Conservation (phyloP, 2,329 filamentous ascomycete species). For the Aureobasidium sp. region DNA sequence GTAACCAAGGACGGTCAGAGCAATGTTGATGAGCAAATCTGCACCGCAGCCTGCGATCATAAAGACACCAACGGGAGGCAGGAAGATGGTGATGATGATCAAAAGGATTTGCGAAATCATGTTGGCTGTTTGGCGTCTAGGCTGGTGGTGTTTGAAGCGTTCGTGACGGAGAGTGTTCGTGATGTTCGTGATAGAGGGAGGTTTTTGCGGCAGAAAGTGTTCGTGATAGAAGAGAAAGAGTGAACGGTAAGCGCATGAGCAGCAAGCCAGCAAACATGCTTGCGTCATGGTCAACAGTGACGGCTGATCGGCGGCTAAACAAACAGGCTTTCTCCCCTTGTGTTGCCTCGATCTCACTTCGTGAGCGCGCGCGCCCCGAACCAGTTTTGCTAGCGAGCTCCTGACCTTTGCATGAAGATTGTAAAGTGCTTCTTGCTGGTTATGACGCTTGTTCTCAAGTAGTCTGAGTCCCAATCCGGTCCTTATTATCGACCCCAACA, state of each 20-base stretch:
- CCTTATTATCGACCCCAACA: too few species aligned
- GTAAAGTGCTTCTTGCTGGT: too few species aligned
- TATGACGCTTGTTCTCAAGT: too few species aligned
- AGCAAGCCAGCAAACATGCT: background rate
- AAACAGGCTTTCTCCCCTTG: too few species aligned
- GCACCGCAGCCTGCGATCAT: constrained; percentile 43
- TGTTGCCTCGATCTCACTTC: too few species aligned
- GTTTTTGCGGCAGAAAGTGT: background rate
- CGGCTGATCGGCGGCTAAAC: background rate
- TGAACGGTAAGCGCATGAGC: background rate
- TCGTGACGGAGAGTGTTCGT: background rate
- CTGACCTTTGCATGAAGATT: background rate
- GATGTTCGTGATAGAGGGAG: background rate
- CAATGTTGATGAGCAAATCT: constrained; percentile 43
- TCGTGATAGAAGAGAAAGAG: background rate
- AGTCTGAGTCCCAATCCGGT: too few species aligned
- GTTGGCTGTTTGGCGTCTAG: background rate
- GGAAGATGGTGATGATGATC: constrained; percentile 40
- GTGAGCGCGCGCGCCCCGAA: too few species aligned
- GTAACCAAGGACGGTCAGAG: constrained; percentile 47
- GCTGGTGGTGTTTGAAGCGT: background rate
- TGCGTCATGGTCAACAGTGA: background rate
- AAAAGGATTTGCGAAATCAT: constrained; percentile 35
- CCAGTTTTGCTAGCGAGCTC: too few species aligned
- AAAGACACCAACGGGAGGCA: constrained; percentile 44